Conservation (phyloP, 129 eudicot species). For the Tagetes erecta region DNA sequence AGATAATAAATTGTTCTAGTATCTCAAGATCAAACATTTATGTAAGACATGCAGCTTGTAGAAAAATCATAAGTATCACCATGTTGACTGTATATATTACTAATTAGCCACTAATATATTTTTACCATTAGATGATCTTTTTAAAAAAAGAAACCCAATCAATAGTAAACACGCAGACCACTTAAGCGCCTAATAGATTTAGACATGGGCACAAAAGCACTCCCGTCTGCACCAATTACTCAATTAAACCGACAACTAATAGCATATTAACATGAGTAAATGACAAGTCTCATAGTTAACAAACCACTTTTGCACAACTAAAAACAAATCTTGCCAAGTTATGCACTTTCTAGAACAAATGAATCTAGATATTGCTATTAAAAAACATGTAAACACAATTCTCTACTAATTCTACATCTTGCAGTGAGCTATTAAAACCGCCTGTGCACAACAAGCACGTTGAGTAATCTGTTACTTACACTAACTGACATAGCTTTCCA, state of each 20-base stretch:
- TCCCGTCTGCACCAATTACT: neutral
- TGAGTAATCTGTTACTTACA: conserved; percentile 35
- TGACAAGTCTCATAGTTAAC: neutral
- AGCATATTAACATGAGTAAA: neutral
- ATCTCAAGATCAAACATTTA: neutral
- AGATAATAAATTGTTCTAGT: neutral
- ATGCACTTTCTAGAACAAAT: neutral
- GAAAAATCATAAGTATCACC: neutral
- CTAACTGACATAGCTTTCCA: conserved; percentile 67
- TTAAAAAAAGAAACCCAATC: neutral
- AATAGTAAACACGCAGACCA: neutral
- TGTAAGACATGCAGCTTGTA: neutral
- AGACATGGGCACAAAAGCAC: neutral
- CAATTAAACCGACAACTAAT: neutral
- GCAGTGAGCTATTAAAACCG: neutral
- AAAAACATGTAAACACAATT: too few relatives aligned
- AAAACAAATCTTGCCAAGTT: neutral
- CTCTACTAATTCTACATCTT: neutral
- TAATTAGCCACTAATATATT: neutral
- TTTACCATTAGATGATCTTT: neutral
- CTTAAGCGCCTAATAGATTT: neutral
- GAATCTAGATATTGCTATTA: too few relatives aligned
- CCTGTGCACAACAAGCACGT: neutral
- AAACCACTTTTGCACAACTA: neutral
- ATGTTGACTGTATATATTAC: neutral